Evolutionary conservation across 2,329 filamentous ascomycete species (phyloP).

Genomic region (Cytospora mali): DNA sequence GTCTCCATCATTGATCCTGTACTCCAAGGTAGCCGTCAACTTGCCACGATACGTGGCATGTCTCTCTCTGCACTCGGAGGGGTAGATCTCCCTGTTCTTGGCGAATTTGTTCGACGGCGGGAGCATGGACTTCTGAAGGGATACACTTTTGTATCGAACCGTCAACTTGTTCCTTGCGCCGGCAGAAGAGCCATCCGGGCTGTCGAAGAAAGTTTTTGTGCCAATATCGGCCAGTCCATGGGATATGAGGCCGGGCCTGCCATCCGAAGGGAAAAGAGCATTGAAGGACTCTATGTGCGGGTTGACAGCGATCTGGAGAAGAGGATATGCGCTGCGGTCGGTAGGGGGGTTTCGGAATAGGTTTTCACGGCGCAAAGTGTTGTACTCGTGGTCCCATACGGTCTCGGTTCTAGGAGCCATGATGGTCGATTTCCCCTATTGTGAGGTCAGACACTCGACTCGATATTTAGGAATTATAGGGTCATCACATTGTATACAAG

Average conservation of each 20-base stretch:
- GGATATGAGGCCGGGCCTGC: conserved; percentile 61
- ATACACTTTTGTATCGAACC: conserved; percentile 78
- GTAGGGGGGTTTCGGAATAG: conserved; percentile 88
- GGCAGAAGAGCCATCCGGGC: conserved; percentile 64
- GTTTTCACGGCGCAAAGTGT: conserved; percentile 82
- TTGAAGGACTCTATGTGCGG: conserved; percentile 98
- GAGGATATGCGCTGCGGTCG: conserved; percentile 85
- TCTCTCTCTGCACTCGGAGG: conserved; percentile 90
- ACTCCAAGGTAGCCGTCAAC: conserved; percentile 81
- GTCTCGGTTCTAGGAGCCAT: conserved; percentile 66
- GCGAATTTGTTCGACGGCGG: conserved; percentile 83
- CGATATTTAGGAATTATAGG: background rate
- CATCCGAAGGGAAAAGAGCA: conserved; percentile 75
- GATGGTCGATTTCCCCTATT: conserved; percentile 22
- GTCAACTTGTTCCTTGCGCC: conserved; percentile 72
- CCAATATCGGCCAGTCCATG: conserved; percentile 87
- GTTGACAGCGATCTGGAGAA: conserved; percentile 80
- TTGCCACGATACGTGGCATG: conserved; percentile 90
- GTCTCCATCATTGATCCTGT: conserved; percentile 83
- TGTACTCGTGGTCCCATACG: conserved; percentile 82
- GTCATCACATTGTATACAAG: background rate
- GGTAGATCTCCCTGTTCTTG: conserved; percentile 81
- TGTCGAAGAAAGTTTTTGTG: conserved; percentile 83
- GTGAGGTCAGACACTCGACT: conserved; percentile 5
- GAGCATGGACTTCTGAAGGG: conserved; percentile 78